Percentiles rank a stretch among this genome's conserved stretches.
Evolutionary conservation across 2,329 filamentous ascomycete species (phyloP).

Genomic region (Drechslera avenae): DNA sequence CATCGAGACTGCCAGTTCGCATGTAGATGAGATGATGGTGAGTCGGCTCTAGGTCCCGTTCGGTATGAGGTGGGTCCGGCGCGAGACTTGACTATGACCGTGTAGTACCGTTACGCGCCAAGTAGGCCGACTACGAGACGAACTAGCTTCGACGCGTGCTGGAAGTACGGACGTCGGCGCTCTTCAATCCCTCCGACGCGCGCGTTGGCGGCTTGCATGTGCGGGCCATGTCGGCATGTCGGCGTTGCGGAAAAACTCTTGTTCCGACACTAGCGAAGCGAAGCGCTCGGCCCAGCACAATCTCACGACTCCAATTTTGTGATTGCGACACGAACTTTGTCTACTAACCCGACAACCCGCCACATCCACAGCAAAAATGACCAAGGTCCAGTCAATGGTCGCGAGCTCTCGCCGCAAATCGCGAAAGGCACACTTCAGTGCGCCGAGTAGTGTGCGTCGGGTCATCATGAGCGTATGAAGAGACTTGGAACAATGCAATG

Average conservation of each 20-base stretch:
- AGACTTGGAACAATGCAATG: constrained; percentile 61
- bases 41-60: neutral
- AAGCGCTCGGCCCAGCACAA: constrained; percentile 14
- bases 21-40: neutral
- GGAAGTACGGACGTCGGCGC: neutral
- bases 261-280: constrained; percentile 23
- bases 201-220: constrained; percentile 1
- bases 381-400: constrained; percentile 68
- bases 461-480: constrained; percentile 82
- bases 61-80: neutral
- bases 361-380: constrained; percentile 63
- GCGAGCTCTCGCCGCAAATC: constrained; percentile 95
- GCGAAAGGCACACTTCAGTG: constrained; percentile 97
- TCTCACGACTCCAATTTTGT: constrained; percentile 24
- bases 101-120: neutral
- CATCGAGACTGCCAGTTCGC: constrained; percentile 11
- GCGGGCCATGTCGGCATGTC: neutral
- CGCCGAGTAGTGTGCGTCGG: constrained; percentile 91
- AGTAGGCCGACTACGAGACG: neutral
- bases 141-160: constrained; percentile 13
- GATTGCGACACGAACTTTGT: constrained; percentile 24
- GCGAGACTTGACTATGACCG: neutral
- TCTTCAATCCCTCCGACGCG: neutral
- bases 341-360: constrained; percentile 41
- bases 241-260: constrained; percentile 8